Conservation (phyloP, 768 basidiomycete genomes). For the Lepiota subincarnata region DNA sequence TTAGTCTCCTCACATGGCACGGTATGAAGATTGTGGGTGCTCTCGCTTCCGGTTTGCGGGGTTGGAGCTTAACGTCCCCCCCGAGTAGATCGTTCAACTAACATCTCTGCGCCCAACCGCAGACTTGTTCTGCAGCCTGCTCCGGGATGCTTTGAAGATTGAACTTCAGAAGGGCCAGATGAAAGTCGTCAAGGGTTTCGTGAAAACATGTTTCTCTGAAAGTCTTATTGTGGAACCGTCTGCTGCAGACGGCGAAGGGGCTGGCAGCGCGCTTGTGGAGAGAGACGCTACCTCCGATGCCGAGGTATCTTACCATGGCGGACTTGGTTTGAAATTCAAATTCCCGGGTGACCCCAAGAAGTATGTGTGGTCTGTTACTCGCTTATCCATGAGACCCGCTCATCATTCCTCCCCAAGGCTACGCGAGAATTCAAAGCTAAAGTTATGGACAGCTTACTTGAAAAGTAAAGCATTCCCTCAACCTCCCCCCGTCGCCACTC, state of each 20-base stretch:
- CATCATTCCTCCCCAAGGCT: conserved; percentile 43
- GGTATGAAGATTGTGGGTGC: conserved; percentile 82
- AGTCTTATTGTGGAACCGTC: conserved; percentile 62
- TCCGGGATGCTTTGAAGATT: conserved; percentile 85
- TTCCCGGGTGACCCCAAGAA: conserved; percentile 93
- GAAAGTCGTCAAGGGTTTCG: conserved; percentile 88
- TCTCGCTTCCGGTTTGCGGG: neutral
- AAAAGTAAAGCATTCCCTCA: conserved; percentile 43
- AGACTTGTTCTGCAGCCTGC: conserved; percentile 84
- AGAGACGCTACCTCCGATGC: conserved; percentile 47
- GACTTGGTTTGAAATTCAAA: conserved; percentile 78
- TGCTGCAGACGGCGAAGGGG: conserved; percentile 54
- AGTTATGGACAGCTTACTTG: conserved; percentile 91
- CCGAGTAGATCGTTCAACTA: conserved; percentile 77
- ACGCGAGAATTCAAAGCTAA: conserved; percentile 90
- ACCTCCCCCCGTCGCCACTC: neutral
- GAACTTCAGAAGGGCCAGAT: conserved; percentile 89
- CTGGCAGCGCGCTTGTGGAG: conserved; percentile 55
- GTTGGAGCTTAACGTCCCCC: conserved; percentile 6
- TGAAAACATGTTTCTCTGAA: conserved; percentile 93
- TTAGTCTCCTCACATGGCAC: conserved; percentile 92
- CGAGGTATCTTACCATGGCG: conserved; percentile 66
- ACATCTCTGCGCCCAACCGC: conserved; percentile 92
- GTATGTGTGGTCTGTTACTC: conserved; percentile 35
- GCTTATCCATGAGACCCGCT: neutral